Percentiles rank a stretch among this genome's conserved stretches.
Evolutionary conservation across 371 early-diverging fungal species (phyloP).

Genomic region (Mucor irregularis): DNA sequence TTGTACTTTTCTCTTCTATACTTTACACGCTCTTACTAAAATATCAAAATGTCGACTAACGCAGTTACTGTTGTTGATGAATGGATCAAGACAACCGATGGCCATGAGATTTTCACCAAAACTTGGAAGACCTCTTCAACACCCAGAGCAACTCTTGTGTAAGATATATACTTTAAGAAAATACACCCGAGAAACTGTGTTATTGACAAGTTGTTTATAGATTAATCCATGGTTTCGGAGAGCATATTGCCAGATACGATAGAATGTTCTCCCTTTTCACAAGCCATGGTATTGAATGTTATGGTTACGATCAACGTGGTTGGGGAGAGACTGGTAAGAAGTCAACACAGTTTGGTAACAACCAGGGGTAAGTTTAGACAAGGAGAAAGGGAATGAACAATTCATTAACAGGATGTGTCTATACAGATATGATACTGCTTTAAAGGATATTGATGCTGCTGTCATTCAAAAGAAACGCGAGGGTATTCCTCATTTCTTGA

Average conservation of each 20-base stretch:
- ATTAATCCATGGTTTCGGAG: conserved; percentile 71
- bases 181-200: neutral
- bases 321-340: conserved; percentile 62
- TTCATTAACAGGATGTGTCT: neutral
- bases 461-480: conserved; percentile 39
- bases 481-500: conserved; percentile 55
- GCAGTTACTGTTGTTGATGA: conserved; percentile 24
- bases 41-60: conserved; percentile 3
- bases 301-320: conserved; percentile 68
- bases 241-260: conserved; percentile 64
- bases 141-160: conserved; percentile 40
- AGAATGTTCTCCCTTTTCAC: conserved; percentile 54
- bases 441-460: conserved; percentile 59
- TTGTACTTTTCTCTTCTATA: conserved; percentile 6
- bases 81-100: conserved; percentile 42
- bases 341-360: conserved; percentile 49
- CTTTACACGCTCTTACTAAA: neutral
- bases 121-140: conserved; percentile 42
- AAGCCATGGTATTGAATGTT: conserved; percentile 54
- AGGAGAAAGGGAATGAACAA: neutral
- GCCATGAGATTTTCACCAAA: conserved; percentile 43
- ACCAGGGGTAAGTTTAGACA: conserved; percentile 47
- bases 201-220: too few relatives aligned
- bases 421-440: conserved; percentile 34
- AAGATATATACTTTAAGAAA: neutral